Base-by-base conservation (phyloP, 805 yeast species). In the Yamadazyma tumulicola region DNA sequence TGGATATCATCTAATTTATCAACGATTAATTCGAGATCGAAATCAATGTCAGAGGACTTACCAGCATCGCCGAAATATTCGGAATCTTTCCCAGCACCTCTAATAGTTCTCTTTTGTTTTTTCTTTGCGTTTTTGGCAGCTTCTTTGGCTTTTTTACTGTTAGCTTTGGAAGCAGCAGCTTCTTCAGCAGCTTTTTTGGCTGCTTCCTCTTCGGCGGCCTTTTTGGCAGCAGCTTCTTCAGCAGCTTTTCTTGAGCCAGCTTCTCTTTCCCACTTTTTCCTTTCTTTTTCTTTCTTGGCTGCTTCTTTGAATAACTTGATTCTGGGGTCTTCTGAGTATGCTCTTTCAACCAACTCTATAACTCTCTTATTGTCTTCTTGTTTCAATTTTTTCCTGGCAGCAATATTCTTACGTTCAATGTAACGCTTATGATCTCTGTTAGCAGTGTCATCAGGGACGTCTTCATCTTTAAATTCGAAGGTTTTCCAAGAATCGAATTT, bases 391-490 rank as follows among this genome's bases (percentile, higher is more conserved):
- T 86, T 85, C 74, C 98, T 85, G 39, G 94, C 86, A 49, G 95
- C 88, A 66, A 85, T 79, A 75, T 93, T 93, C 77, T 93, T 93
- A 75, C 91, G 87, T 72, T 93, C 98, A 51, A 89, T 82, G 74
- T 87, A 85, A 72, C 98, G 95, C 75, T 93, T 93, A 79, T 93
- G 95, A 64, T 93, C 98, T 77, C 98, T 88, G 81, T 93, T 93
- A 42, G 96, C 85, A 38, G 97, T 85, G 68, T 93, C 98, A 72
- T 93, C 98, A 51, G 98, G 98, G 55, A 89, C 96, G 59, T 93
- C 98, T 74, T 93, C 98, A 60, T 93, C 98, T 63, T 88, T 77
- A 72, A 89, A 93, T 71, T 93, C 98, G 59, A 93, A 93, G 31
- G 95, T 74, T 74, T 96, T 85, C 98, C 98, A 93, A 14, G 97